Conservation (phyloP, 2,329 filamentous ascomycete species). For the Phaeosphaeriaceae sp. region DNA sequence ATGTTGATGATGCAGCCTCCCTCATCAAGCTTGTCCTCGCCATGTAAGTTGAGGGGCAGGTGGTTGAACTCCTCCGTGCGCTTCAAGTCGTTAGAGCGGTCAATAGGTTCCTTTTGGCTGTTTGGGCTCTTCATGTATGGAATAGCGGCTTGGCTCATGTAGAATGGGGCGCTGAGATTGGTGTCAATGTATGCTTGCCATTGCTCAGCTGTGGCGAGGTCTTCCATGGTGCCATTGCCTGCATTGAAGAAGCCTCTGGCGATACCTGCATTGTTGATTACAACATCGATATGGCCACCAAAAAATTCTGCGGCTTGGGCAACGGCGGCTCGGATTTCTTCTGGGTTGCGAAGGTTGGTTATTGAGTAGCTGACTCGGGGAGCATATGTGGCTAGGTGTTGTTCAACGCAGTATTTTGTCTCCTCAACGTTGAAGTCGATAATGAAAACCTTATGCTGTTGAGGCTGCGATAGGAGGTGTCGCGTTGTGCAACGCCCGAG, state of each 20-base stretch:
- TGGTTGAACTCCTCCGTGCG: conserved; percentile 27
- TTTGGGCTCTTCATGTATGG: conserved; percentile 30
- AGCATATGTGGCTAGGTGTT: conserved; percentile 42
- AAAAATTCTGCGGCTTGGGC: conserved; percentile 48
- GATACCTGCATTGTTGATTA: conserved; percentile 41
- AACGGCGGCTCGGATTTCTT: conserved; percentile 39
- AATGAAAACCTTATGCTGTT: conserved; percentile 52
- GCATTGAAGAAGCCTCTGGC: conserved; percentile 31
- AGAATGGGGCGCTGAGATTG: conserved; percentile 30
- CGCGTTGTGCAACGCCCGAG: conserved; percentile 54
- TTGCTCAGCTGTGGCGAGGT: conserved; percentile 26
- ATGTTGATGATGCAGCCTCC: conserved; percentile 51
- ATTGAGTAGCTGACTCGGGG: conserved; percentile 29
- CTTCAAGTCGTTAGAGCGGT: conserved; percentile 26
- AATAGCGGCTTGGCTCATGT: conserved; percentile 29
- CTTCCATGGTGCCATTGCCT: conserved; percentile 32
- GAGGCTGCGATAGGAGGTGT: conserved; percentile 44
- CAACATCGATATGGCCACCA: conserved; percentile 34
- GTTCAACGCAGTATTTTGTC: conserved; percentile 31
- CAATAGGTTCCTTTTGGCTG: conserved; percentile 19
- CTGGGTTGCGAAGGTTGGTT: conserved; percentile 49
- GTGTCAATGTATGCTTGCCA: conserved; percentile 32
- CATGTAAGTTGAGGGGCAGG: conserved; percentile 25
- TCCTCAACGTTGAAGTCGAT: conserved; percentile 52
- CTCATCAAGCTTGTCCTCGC: conserved; percentile 28